phyloP scores from a whole-genome alignment of 78 protist species.

The Protostelium mycophagum region DNA sequence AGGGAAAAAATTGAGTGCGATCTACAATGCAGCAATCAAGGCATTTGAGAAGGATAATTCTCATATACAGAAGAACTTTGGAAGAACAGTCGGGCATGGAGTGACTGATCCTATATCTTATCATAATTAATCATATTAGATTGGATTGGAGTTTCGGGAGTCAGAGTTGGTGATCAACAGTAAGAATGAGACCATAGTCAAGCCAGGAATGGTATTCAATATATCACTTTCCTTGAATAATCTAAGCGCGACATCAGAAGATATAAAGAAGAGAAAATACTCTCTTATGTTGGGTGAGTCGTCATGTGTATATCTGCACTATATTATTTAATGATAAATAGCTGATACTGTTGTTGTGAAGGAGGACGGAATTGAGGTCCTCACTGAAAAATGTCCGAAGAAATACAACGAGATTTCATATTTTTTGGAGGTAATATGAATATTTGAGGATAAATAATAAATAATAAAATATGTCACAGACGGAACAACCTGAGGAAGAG shows the following conservation, averaged over 20 bases:
- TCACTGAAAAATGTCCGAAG: slow-evolving; percentile 20
- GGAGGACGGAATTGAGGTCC: slow-evolving; percentile 38
- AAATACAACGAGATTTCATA: slow-evolving; percentile 32
- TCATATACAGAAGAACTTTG: slow-evolving; percentile 12
- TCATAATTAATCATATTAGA: not conserved
- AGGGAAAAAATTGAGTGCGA: slow-evolving; percentile 5
- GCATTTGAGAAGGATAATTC: slow-evolving; percentile 17
- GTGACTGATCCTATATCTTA: slow-evolving; percentile 17
- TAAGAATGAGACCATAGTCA: slow-evolving; percentile 19
- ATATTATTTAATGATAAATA: slow-evolving; percentile 17
- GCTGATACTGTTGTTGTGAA: slow-evolving; percentile 66
- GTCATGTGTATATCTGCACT: not conserved
- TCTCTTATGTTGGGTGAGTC: not conserved
- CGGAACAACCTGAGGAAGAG: slow-evolving; percentile 20
- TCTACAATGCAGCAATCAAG: slow-evolving; percentile 34
- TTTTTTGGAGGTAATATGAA: slow-evolving; percentile 12
- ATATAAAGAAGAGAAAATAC: slow-evolving; percentile 15
- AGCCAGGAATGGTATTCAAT: slow-evolving; percentile 71
- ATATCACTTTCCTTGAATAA: slow-evolving; percentile 61
- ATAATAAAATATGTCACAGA: slow-evolving; percentile 28
- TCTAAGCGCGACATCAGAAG: slow-evolving; percentile 6
- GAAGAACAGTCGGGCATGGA: slow-evolving; percentile 60
- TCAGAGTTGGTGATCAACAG: slow-evolving; percentile 5
- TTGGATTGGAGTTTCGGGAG: slow-evolving; percentile 71
- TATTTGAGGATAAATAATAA: slow-evolving; percentile 20